Base-by-base conservation (phyloP, 176 grass and related monocot genomes). In the Dactylis glomerata region DNA sequence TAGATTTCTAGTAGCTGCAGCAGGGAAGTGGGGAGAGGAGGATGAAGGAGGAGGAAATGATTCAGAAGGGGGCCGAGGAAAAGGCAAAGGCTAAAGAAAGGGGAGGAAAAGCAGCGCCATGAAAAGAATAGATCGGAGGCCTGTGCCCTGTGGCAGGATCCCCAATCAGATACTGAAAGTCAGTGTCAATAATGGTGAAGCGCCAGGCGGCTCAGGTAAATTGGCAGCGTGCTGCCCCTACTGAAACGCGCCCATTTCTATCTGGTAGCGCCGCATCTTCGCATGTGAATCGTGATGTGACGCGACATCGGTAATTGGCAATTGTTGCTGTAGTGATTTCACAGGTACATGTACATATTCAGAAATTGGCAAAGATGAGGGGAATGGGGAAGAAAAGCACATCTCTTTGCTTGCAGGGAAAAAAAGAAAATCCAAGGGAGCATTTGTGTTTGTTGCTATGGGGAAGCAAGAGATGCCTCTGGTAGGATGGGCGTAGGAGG, bases 151-250 rank as follows among this genome's bases (percentile, higher is more conserved):
- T 64, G 50, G 61, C 75, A 83, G 89, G 75, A 90, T 86, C 84
- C 72, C 72, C 75, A 64, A 90, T 90, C 89, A 90, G 89, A 83
- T 79, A 64, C 55, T 22, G 76, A 49, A 65, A 89, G 58, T 85
- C 87, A 75, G 82, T 89, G 82, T 76, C 71, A 30, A 71, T 70
- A 65, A 85, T 85, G 49, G 82, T 73, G 28, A 64, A 1, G 64
- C 34, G 67, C 79, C 80, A 73, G 74, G 80, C 79, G 83, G 67
- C 28, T 77, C 72, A 51, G 42, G 62, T 41, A 23, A 90, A 78
- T 38, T 46, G 73, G 54, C 83, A 40, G 51, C 22, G 50, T 14
- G 31, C 79, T 11, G 38, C 61, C 12, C 45, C 51, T 49, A 47
- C 24, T 45, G 44, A 61, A 72, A 57, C 71, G 77, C 64, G 78